Percentiles rank a stretch among this genome's conserved stretches.
Evolutionary conservation across 2,329 filamentous ascomycete genomes (phyloP).

Genomic region (Tolypocladium paradoxum): DNA sequence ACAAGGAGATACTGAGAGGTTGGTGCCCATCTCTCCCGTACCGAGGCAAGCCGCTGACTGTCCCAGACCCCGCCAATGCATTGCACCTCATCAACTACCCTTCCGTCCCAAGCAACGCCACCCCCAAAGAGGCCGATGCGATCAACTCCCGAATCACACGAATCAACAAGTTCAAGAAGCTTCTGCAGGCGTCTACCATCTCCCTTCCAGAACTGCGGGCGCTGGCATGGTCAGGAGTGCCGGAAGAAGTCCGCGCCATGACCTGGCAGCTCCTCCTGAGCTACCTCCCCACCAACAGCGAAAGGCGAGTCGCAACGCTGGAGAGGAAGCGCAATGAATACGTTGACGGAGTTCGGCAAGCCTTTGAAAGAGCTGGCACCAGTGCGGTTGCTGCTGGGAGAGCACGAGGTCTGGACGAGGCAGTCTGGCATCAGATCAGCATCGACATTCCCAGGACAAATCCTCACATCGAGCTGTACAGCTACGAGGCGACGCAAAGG

Average conservation of each 20-base stretch:
- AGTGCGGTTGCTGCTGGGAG: conserved; percentile 29
- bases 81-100: conserved; percentile 90
- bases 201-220: conserved; percentile 73
- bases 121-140: conserved; percentile 73
- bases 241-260: conserved; percentile 92
- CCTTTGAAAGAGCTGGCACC: conserved; percentile 54
- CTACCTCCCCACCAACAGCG: conserved; percentile 93
- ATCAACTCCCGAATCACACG: conserved; percentile 80
- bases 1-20: conserved; percentile 87
- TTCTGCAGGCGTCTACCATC: conserved; percentile 86
- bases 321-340: conserved; percentile 96
- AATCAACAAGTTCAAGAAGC: conserved; percentile 97
- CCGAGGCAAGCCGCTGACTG: background rate
- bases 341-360: conserved; percentile 74
- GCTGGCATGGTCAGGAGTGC: conserved; percentile 87
- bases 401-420: conserved; percentile 71
- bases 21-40: conserved; percentile 2
- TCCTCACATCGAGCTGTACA: conserved; percentile 87
- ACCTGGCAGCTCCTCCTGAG: conserved; percentile 96
- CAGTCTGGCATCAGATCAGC: conserved; percentile 99
- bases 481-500: conserved; percentile 90
- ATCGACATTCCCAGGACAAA: conserved; percentile 96
- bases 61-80: conserved; percentile 74
- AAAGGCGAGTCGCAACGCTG: conserved; percentile 77
- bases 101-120: conserved; percentile 59